Evolutionary conservation across 2,329 filamentous ascomycete genomes (phyloP), one percentile per base, ranked within the genome.

Genomic region (Herpomyces periplanetae): DNA sequence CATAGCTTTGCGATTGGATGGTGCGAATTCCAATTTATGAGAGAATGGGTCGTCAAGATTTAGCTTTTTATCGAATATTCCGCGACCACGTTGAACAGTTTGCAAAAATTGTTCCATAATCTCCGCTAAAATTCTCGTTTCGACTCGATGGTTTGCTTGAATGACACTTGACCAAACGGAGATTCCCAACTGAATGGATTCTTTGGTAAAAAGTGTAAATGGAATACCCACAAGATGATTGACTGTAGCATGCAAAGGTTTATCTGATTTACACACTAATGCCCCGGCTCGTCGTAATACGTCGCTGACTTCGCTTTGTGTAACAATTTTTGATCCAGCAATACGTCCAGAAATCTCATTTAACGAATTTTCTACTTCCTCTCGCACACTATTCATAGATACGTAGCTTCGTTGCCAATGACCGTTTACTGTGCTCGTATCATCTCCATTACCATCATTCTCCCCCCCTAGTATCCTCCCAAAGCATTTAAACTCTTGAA

Each of bases 81-180:
- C 80, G 20, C 62, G 50, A 25, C 54, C 56, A 28, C 54, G 59
- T 23, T 65, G 51, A 17, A 88, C 58, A 3, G 64, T 80, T 22
- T 51, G 47, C 36, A 91, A 75, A 68, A 75, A 96, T 26, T 75
- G 65, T 32, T 80, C 63, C 5, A 64, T 62, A 29, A 91, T 66
- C 34, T 85, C 69, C 20, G 58, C 59, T 13, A 96, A 41, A 21
- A 99, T 56, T 24, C 71, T 59, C 5, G 75, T 53, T 36, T 87
- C 71, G 38, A 88, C 60, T 21, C 54, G 52, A 2, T 73, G 66
- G 31, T 87, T 91, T 35, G 96, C 80, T 30, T 91, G 80, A 31
- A 91, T 84, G 7, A 91, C 66, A 11, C 80, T 80, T 24, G 88
- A 56, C 80, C 80, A 99, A 4, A 96, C 44, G 3, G 80, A 88